Base-by-base conservation (phyloP, 345 rosid genomes). In the Limnanthes douglasii region DNA sequence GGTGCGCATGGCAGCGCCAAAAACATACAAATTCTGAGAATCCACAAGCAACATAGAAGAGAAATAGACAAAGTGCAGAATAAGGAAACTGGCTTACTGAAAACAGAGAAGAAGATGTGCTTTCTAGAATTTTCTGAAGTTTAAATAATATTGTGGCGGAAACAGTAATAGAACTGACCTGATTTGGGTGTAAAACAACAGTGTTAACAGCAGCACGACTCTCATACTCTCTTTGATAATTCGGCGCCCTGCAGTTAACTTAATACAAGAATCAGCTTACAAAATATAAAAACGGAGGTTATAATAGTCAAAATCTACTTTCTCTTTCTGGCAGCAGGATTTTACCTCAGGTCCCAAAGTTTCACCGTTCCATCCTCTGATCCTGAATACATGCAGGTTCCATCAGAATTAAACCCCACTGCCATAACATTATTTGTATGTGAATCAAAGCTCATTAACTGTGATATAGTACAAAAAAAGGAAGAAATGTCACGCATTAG, bases 311-410 rank as follows among this genome's bases (percentile, higher is more conserved):
- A 29, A 4, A 15, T 27, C 37, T 11, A 39, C 18, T 33, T 4
- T 4, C 7, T 26, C 18, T 36, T 11, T 30, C 15, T 13, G 8
- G 14, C 1, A 16, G 2, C 22, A 34, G 9, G 17, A 30, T 14
- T 20, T 21, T 36, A 77, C 95, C 98, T 80, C 60, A 90, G 68
- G 50, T 90, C 98, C 98, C 96, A 90, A 42, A 84, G 77, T 57
- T 73, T 84, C 43, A 90, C 98, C 0, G 96, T 90, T 15, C 96
- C 94, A 66, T 90, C 98, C 53, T 84, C 98, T 17, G 96, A 90
- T 39, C 98, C 98, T n/a, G 98, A 84, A 48, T 90, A 90, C 98
- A 90, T 90, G 95, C 82, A 75, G 45, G 80, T 84, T 3, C 93
- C 98, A 65, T 90, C 98, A 62, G 92, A 84, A 18, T 90, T 95